phyloP scores from a whole-genome alignment of 345 rosid genomes.

The Tarenaya hassleriana region DNA sequence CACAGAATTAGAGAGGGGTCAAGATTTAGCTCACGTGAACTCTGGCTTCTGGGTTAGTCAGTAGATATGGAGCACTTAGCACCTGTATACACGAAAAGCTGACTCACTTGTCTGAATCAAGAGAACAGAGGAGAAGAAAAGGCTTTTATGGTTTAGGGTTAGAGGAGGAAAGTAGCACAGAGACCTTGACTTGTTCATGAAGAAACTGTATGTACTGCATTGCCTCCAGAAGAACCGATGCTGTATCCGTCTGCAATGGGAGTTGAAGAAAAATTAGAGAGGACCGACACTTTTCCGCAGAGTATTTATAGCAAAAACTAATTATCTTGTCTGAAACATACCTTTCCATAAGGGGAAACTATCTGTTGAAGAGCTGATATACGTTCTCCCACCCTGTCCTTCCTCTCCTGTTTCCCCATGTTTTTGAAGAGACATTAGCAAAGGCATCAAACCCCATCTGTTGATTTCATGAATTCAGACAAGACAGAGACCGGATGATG shows the following conservation, averaged over 20 bases:
- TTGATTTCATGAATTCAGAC: not conserved
- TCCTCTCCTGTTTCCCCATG: constrained; percentile 60
- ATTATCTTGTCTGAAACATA: constrained; percentile 16
- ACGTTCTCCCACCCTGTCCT: constrained; percentile 83
- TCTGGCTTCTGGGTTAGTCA: constrained; percentile 32
- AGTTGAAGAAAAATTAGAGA: constrained; percentile 9
- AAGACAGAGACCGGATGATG: not conserved
- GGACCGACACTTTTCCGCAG: not conserved
- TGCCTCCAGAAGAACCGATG: constrained; percentile 85
- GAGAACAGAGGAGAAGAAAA: constrained; percentile 24
- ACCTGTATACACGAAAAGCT: constrained; percentile 37
- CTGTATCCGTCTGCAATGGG: constrained; percentile 76
- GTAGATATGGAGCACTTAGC: constrained; percentile 94
- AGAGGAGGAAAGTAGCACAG: not conserved
- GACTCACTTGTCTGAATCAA: constrained; percentile 1
- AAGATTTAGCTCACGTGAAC: constrained; percentile 42
- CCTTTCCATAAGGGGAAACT: constrained; percentile 98
- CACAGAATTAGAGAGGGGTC: not conserved
- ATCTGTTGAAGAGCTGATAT: constrained; percentile 83
- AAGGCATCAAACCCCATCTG: not conserved
- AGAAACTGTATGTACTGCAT: constrained; percentile 89
- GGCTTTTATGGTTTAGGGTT: not conserved
- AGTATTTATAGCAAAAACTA: not conserved
- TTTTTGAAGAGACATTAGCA: too few relatives aligned
- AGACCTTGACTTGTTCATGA: constrained; percentile 96